phyloP scores from a whole-genome alignment of 1,139 yeast genomes.

The Nakaseomyces bracarensis region DNA sequence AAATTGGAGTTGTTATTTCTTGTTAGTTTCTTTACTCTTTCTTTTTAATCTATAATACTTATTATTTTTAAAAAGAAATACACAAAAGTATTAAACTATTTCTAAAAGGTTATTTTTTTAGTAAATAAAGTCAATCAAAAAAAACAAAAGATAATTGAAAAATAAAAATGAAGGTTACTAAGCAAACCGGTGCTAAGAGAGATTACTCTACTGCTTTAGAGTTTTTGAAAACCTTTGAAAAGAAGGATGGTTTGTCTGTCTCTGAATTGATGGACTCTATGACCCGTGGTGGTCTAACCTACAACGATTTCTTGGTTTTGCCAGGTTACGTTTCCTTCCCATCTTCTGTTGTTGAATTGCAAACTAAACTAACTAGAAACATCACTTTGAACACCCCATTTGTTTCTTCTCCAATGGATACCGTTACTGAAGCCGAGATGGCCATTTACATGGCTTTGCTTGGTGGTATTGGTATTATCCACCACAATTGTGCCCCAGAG shows the following conservation, averaged over 20 bases:
- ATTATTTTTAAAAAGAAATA: no score
- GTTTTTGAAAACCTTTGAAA: conserved; percentile 53
- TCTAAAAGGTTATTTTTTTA: no score
- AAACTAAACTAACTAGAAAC: conserved; percentile 81
- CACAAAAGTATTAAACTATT: no score
- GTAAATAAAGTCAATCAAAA: no score
- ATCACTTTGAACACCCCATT: conserved; percentile 90
- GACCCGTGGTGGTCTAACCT: conserved; percentile 90
- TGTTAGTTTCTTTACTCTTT: no score
- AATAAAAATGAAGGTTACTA: conserved; percentile 6
- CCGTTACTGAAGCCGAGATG: conserved; percentile 95
- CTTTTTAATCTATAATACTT: no score
- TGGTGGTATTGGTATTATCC: conserved; percentile 98
- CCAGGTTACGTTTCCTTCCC: conserved; percentile 95
- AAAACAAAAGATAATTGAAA: neutral
- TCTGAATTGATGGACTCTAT: conserved; percentile 81
- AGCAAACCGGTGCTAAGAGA: conserved; percentile 20
- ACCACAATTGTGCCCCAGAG: conserved; percentile 92
- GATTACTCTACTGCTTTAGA: conserved; percentile 63
- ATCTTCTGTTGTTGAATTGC: conserved; percentile 65
- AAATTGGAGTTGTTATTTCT: no score
- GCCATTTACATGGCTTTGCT: conserved; percentile 97
- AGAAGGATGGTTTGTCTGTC: conserved; percentile 81
- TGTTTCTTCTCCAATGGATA: conserved; percentile 98
- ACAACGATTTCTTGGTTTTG: conserved; percentile 88